These are phyloP conservation scores for Physocladia obscura DNA, from an alignment of 192 early-diverging fungal genomes.

Conservation along the genomic window DNA sequence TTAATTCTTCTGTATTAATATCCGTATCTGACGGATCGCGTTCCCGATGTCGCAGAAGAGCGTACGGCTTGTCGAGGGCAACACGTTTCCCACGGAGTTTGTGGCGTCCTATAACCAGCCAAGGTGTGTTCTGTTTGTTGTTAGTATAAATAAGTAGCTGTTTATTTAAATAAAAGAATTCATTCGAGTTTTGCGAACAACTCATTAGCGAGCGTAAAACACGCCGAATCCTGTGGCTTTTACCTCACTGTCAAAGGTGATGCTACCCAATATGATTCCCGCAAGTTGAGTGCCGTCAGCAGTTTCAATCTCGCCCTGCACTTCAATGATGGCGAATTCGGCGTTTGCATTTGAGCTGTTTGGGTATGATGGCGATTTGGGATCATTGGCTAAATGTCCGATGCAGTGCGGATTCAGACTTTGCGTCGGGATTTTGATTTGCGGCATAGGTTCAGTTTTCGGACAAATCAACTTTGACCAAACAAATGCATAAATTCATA, in stretches of 20 bases:
- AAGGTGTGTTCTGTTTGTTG: neutral
- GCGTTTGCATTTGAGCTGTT: too few species aligned
- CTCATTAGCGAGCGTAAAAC: too few species aligned
- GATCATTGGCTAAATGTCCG: too few species aligned
- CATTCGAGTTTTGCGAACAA: neutral
- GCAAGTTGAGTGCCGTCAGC: neutral
- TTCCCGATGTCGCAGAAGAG: neutral
- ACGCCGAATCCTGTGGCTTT: too few species aligned
- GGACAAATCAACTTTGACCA: too few species aligned
- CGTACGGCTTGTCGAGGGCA: neutral
- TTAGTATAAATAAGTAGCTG: neutral
- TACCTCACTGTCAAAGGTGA: neutral
- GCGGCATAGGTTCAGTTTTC: too few species aligned
- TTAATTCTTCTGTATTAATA: neutral
- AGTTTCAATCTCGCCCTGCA: conserved; percentile 10
- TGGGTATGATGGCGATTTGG: too few species aligned
- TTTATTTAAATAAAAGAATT: neutral
- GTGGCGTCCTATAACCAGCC: conserved; percentile 9
- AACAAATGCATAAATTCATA: too few species aligned
- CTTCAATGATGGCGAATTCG: conserved; percentile 10
- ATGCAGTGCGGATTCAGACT: too few species aligned
- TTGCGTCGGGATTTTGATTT: too few species aligned
- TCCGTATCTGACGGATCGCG: neutral
- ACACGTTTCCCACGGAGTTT: conserved; percentile 5
- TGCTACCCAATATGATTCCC: neutral